phyloP scores from a whole-genome alignment of 495 filamentous ascomycete genomes.

The Aspergillus sparsus region DNA sequence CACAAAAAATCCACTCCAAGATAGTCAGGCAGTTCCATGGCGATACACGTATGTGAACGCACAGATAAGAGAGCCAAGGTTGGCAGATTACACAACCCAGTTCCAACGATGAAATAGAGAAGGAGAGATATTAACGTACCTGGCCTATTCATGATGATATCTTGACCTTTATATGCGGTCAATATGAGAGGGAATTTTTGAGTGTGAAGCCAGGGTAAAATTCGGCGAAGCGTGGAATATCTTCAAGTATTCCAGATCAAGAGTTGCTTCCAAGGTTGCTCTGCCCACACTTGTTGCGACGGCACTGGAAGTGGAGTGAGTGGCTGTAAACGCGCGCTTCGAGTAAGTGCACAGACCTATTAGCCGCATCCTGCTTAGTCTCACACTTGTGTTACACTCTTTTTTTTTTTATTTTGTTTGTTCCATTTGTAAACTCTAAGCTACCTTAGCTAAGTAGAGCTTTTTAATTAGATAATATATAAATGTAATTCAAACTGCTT shows the following conservation, averaged over 20 bases:
- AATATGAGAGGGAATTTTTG: background rate
- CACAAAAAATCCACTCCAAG: conserved; percentile 3
- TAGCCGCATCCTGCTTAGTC: conserved; percentile 11
- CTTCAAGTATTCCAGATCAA: conserved; percentile 27
- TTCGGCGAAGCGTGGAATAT: conserved; percentile 9
- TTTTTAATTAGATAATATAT: background rate
- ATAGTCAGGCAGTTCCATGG: background rate
- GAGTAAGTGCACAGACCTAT: conserved; percentile 29
- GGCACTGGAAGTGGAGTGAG: conserved; percentile 40
- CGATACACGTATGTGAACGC: conserved; percentile 11
- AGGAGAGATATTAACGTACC: conserved; percentile 39
- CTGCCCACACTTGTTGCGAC: conserved; percentile 42
- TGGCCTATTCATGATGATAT: conserved; percentile 44
- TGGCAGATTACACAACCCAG: conserved; percentile 14
- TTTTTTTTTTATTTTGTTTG: background rate
- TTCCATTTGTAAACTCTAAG: background rate
- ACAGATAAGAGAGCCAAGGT: conserved; percentile 6
- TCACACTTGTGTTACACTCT: background rate
- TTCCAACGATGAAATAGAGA: conserved; percentile 20
- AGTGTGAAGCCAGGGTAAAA: conserved; percentile 17
- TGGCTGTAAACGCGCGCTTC: conserved; percentile 44
- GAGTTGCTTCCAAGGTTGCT: conserved; percentile 30
- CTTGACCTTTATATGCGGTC: conserved; percentile 4
- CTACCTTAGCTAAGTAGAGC: background rate
- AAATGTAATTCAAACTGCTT: too few relatives aligned